Evolutionary conservation across 345 rosid species (phyloP), one percentile per base, ranked within the genome.

Genomic region (Salix viminalis): DNA sequence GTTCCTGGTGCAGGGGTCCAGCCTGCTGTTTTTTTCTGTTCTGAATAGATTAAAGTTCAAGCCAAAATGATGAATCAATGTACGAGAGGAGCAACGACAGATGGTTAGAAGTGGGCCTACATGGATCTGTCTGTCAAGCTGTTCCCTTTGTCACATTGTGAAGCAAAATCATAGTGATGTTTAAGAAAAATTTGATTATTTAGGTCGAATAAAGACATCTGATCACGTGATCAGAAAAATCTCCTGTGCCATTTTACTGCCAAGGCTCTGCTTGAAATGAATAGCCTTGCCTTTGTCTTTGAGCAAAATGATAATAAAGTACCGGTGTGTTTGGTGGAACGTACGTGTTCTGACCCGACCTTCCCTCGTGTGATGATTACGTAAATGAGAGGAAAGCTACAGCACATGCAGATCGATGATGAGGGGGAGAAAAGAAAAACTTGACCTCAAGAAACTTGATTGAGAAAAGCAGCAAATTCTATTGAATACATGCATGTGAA

Each of bases 31-130:
- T 26, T 34, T 34, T 34, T 4, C 4, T 5, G 0, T 28, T 46
- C 2, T 42, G 13, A 41, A 26, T 72, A 62, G 74, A 67, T 73
- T 83, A 76, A 50, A 60, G 52, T 42, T 73, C 18, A 83, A 80
- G 88, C 78, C 66, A 73, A 75, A 79, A 80, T 78, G 80, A 80
- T 77, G 76, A 58, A 21, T 18, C 65, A 21, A 21, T 5, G 24
- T 2, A 50, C 37, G 44, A 18, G 54, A 18, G 36, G 32, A 28
- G 21, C 16, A 2, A 1, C 1, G 16, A 15, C 46, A 39, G 70
- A 28, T 7, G 37, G 1, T 2, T 1, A 56, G 64, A 73, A 78
- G 76, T 54, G 75, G 75, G 72, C 24, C 37, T 19, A 37, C 32
- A 65, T 19, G 58, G 58, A 52, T 7, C 2, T 18, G 23, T 58